These are phyloP conservation scores for Acmispon strigosus DNA, from an alignment of 306 rosid genomes.

Conservation along the genomic window DNA sequence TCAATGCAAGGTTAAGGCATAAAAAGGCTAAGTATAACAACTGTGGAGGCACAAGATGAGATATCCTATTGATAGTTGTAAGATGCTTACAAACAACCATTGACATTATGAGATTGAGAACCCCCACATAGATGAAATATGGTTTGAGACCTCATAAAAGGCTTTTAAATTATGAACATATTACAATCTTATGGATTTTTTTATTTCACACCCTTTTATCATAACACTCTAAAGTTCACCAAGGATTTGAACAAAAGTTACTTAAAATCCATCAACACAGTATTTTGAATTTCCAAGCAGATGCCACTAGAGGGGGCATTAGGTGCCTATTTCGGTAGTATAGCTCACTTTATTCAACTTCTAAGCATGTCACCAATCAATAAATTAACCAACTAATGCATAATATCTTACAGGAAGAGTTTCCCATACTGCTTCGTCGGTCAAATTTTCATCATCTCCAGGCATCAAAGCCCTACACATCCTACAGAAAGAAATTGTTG, in stretches of 20 bases:
- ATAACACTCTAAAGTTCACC: not conserved
- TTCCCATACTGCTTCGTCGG: constrained; percentile 93
- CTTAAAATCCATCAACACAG: not conserved
- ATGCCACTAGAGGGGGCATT: not conserved
- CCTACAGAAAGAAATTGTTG: constrained; percentile 38
- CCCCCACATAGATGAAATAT: not conserved
- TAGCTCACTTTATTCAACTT: not conserved
- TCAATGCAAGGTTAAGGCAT: not conserved
- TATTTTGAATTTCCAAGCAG: not conserved
- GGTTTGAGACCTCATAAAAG: not conserved
- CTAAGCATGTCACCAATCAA: constrained; percentile 5
- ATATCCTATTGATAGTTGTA: not conserved
- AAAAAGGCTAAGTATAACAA: not conserved
- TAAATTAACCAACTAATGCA: constrained; percentile 23
- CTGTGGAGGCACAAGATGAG: not conserved
- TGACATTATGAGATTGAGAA: too few species aligned
- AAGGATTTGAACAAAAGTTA: not conserved
- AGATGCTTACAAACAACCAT: not conserved
- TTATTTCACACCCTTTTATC: too few species aligned
- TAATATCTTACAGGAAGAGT: constrained; percentile 86
- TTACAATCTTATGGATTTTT: not conserved
- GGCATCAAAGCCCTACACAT: constrained; percentile 96
- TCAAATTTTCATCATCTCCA: constrained; percentile 79
- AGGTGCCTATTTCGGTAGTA: not conserved
- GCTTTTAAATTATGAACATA: not conserved